Base-by-base conservation (phyloP, 225 moss, liverwort and hornwort genomes). In the Ulota crispa region DNA sequence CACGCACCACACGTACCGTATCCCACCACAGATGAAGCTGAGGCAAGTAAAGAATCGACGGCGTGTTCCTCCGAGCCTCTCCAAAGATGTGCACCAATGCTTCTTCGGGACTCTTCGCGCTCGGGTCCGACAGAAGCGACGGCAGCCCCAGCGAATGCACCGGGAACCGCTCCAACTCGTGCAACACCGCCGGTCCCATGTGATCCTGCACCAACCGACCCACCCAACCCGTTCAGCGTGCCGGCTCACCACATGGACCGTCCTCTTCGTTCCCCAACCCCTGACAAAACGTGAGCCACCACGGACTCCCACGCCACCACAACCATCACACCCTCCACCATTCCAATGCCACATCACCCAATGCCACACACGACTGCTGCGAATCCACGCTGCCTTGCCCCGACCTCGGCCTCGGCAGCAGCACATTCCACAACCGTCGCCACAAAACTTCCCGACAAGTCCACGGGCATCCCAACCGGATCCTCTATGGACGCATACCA, bases 21-120 rank as follows among this genome's bases (percentile, higher is more conserved):
- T 94, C 91, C 94, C 94, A 94, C 94, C 94, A 94, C 63, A 94
- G 91, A 80, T 94, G 91, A 41, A 94, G 88, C 86, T 94, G 94
- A 76, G 94, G 94, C 84, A 94, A 86, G 83, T 93, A 94, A 13
- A 94, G 93, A 66, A 94, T 87, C 55, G 93, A 93, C 7, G 94
- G 94, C 26, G 94, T 92, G 75, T 88, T 93, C 59, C 94, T 88
- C 65, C 94, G 91, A 18, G 94, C 94, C 52, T 94, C 94, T 41
- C 92, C 91, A 68, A 94, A 94, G 69, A 94, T 92, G 57, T 94
- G 94, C 67, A 94, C 93, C 66, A 94, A 78, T 3, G 94, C 94
- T 75, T 94, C 94, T 78, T 94, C 92, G 3, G 93, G 93, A 34
- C 85, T 90, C 91, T 94, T 94, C 24, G 93, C 94, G 76, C 92